These are phyloP conservation scores for Quercus alba DNA, from an alignment of 306 rosid species.

Conservation along the genomic window DNA sequence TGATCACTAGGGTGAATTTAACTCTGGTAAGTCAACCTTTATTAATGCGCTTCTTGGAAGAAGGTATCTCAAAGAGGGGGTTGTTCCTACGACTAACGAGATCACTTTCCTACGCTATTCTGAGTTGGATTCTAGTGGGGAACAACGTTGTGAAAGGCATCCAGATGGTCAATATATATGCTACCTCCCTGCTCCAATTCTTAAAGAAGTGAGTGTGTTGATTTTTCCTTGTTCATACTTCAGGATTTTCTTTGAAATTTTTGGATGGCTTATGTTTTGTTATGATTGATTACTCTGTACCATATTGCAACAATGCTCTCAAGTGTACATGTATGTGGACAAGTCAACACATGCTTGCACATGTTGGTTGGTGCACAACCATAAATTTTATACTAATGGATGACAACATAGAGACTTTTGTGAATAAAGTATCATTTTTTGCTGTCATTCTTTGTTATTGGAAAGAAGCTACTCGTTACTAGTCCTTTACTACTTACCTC, in stretches of 20 bases:
- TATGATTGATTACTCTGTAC: slow-evolving; percentile 8
- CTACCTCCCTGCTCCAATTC: slow-evolving; percentile 95
- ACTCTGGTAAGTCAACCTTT: slow-evolving; percentile 96
- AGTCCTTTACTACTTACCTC: no score
- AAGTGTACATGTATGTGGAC: not conserved
- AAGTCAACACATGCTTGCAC: no score
- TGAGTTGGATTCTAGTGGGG: slow-evolving; percentile 44
- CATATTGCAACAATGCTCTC: not conserved
- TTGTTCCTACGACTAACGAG: slow-evolving; percentile 97
- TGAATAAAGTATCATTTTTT: no score
- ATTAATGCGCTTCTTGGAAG: slow-evolving; percentile 96
- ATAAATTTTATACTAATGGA: no score
- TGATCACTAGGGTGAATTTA: slow-evolving; percentile 83
- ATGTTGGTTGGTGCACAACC: no score
- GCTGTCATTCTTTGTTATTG: no score
- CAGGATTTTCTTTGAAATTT: not conserved
- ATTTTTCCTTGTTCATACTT: not conserved
- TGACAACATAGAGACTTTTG: no score
- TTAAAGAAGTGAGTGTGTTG: slow-evolving; percentile 63
- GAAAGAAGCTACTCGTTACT: no score
- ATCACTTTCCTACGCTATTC: slow-evolving; percentile 78
- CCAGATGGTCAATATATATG: slow-evolving; percentile 95
- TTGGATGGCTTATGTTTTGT: not conserved
- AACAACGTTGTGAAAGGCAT: slow-evolving; percentile 71
- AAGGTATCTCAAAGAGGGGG: slow-evolving; percentile 90